These are phyloP conservation scores for Ophiostoma populinum DNA, from an alignment of 2,329 filamentous ascomycete genomes.

Conservation along the genomic window DNA sequence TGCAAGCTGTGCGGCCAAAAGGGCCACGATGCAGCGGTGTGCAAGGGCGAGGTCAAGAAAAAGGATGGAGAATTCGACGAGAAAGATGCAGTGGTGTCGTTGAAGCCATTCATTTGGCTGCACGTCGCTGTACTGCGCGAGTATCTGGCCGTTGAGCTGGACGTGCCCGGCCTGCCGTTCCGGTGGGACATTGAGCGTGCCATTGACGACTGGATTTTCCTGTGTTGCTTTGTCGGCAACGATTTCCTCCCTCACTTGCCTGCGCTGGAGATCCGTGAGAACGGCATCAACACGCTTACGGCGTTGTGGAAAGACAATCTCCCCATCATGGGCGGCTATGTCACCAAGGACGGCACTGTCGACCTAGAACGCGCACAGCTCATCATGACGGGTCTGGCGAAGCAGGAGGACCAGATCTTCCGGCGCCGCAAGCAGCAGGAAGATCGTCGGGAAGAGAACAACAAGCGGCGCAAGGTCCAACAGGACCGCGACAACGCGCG, in stretches of 20 bases:
- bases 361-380: slow-evolving; percentile 73
- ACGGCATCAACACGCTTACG: slow-evolving; percentile 89
- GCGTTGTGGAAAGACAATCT: slow-evolving; percentile 95
- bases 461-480: slow-evolving; percentile 62
- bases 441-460: slow-evolving; percentile 62
- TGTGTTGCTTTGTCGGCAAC: slow-evolving; percentile 98
- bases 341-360: slow-evolving; percentile 88
- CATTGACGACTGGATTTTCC: slow-evolving; percentile 96
- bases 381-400: slow-evolving; percentile 75
- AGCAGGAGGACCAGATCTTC: slow-evolving; percentile 90
- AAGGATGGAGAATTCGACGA: slow-evolving; percentile 68
- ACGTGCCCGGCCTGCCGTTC: slow-evolving; percentile 68
- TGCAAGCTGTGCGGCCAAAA: slow-evolving; percentile 86
- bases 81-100: slow-evolving; percentile 49
- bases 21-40: slow-evolving; percentile 78
- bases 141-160: slow-evolving; percentile 80
- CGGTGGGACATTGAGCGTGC: slow-evolving; percentile 85
- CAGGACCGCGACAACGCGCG: slow-evolving; percentile 31
- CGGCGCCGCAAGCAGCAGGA: slow-evolving; percentile 71
- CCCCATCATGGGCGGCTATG: slow-evolving; percentile 79
- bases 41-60: slow-evolving; percentile 60
- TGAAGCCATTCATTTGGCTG: slow-evolving; percentile 97
- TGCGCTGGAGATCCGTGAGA: slow-evolving; percentile 92
- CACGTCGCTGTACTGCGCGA: slow-evolving; percentile 84
- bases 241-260: slow-evolving; percentile 95